Conservation (phyloP, 1,139 yeast species). For the Geotrichum aggregatum region DNA sequence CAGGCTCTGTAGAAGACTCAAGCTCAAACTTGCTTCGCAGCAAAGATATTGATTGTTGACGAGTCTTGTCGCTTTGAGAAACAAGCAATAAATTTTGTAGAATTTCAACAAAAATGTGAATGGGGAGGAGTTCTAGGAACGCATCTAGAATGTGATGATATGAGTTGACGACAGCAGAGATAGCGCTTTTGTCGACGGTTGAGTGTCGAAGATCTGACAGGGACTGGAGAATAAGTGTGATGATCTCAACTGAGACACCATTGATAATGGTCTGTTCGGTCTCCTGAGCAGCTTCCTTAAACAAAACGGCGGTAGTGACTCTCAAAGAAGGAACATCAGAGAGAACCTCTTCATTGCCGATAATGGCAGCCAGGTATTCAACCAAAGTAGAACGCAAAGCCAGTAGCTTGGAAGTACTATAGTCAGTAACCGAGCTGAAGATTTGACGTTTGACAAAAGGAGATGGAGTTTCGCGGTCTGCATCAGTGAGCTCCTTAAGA, state of each 20-base stretch:
- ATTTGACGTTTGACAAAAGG: slow-evolving; percentile 53
- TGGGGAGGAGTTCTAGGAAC: slow-evolving; percentile 67
- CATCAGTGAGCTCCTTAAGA: slow-evolving; percentile 36
- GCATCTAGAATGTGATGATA: slow-evolving; percentile 52
- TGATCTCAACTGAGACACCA: slow-evolving; percentile 24
- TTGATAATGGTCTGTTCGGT: slow-evolving; percentile 21
- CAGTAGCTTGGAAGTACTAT: slow-evolving; percentile 51
- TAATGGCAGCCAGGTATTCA: slow-evolving; percentile 39
- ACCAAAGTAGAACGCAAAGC: slow-evolving; percentile 48
- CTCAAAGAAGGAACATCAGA: slow-evolving; percentile 35
- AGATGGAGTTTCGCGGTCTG: slow-evolving; percentile 31
- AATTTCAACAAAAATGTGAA: slow-evolving; percentile 64
- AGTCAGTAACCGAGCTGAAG: slow-evolving; percentile 58
- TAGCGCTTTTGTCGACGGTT: slow-evolving; percentile 2
- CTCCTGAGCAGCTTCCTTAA: slow-evolving; percentile 17
- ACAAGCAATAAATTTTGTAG: slow-evolving; percentile 51
- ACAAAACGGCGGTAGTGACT: slow-evolving; percentile 27
- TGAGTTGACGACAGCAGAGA: slow-evolving; percentile 13
- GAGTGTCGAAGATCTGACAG: slow-evolving; percentile 13
- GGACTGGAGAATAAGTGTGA: slow-evolving; percentile 24
- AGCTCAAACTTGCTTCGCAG: slow-evolving; percentile 64
- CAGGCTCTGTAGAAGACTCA: slow-evolving; percentile 34
- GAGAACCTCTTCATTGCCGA: slow-evolving; percentile 31
- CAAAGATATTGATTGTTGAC: slow-evolving; percentile 45
- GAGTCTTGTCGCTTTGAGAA: slow-evolving; percentile 31